phyloP scores from a whole-genome alignment of 768 basidiomycete species.

The Tulasnella sp. region DNA sequence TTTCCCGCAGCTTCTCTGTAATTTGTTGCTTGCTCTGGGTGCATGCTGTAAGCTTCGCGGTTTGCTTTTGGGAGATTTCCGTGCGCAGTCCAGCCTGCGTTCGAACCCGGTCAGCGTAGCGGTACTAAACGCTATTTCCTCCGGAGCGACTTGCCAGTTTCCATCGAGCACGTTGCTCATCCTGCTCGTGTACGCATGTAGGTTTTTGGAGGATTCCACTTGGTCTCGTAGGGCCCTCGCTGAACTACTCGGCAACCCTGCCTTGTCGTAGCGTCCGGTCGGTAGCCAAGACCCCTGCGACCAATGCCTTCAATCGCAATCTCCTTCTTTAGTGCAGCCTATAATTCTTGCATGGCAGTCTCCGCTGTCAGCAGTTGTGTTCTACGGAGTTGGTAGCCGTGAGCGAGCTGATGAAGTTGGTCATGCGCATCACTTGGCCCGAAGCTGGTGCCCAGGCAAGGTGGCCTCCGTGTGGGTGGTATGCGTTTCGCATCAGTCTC shows the following conservation, averaged over 20 bases:
- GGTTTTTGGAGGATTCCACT: slow-evolving; percentile 39
- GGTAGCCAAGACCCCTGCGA: slow-evolving; percentile 64
- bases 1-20: slow-evolving; percentile 66
- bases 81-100: slow-evolving; percentile 49
- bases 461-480: not conserved
- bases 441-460: not conserved
- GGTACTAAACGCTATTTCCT: slow-evolving; percentile 50
- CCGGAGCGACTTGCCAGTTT: slow-evolving; percentile 59
- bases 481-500: not conserved
- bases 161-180: slow-evolving; percentile 43
- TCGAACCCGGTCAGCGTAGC: not conserved
- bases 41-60: slow-evolving; percentile 48
- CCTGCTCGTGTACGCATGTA: slow-evolving; percentile 34
- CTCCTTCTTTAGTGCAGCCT: slow-evolving; percentile 62
- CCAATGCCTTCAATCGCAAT: slow-evolving; percentile 60
- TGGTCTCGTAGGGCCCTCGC: slow-evolving; percentile 47
- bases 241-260: slow-evolving; percentile 22
- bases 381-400: slow-evolving; percentile 60
- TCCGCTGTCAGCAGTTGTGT: slow-evolving; percentile 59
- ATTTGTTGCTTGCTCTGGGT: slow-evolving; percentile 56
- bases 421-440: too few species aligned
- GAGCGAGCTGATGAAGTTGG: too few species aligned
- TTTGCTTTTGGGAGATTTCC: slow-evolving; percentile 57
- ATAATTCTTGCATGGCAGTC: slow-evolving; percentile 58
- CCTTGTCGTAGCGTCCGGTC: too few species aligned